Evolutionary conservation across 352 stramenopile genomes (phyloP), one percentile per base, ranked within the genome.

Genomic region (Globisporangium perplexum): DNA sequence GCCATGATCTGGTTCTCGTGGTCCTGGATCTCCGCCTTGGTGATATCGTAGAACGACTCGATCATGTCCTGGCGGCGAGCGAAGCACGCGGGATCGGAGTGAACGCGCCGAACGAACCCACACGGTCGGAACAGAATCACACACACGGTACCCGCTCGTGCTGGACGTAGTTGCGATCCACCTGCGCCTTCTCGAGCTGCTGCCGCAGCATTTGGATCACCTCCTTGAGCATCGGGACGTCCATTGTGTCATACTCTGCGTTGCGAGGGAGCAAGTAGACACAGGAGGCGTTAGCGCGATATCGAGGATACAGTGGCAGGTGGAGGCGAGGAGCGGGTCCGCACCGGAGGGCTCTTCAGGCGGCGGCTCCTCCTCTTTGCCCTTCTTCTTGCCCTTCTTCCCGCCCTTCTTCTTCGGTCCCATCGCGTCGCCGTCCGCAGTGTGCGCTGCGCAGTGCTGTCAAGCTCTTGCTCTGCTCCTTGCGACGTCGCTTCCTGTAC

Each of bases 41-140:
- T 96, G 59, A 97, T 95, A 55, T 98, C 86, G 62, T 97, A 98
- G 57, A 97, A 97, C 47, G 83, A 96, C 72, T 97, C 89, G 59
- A 98, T 97, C 66, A 94, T 96, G 69, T 98, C 92, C 83, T 95
- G 33, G 15, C 11, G 11, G 31, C 8, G 15, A 36, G 31, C 5
- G 62, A n/a, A n/a, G n/a, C n/a, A n/a, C n/a, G n/a, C n/a, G n/a
- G n/a, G n/a, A n/a, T n/a, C n/a, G n/a, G n/a, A n/a, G n/a, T n/a
- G n/a, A n/a, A n/a, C n/a, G n/a, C n/a, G n/a, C n/a, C n/a, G n/a
- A n/a, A n/a, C n/a, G n/a, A n/a, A 30, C 4, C 15, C 18, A 10
- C 5, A 7, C 4, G 17, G 30, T 15, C 30, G 15, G 17, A 49
- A 10, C 20, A 51, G 18, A 24, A 39, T 2, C 14, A 10, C 23